Evolutionary conservation across 371 early-diverging fungal genomes (phyloP).

Genomic region (Mucor ambiguus): DNA sequence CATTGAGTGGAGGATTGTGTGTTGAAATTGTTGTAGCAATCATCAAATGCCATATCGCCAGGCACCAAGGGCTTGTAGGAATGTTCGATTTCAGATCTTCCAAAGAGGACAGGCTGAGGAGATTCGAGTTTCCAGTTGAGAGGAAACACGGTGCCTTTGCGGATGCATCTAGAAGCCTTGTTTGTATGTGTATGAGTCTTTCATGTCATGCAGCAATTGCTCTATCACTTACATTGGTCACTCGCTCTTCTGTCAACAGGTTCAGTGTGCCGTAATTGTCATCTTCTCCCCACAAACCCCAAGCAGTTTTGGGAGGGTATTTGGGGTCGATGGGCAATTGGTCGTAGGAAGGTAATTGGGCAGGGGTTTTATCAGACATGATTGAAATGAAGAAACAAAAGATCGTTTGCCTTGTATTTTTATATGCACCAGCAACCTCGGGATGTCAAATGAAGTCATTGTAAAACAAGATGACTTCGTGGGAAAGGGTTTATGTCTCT

Average conservation of each 20-base stretch:
- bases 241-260: conserved; percentile 35
- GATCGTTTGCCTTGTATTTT: not conserved
- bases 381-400: not conserved
- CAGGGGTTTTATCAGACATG: not conserved
- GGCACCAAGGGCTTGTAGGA: conserved; percentile 18
- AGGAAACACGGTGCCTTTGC: conserved; percentile 35
- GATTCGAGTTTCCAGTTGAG: conserved; percentile 46
- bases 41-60: conserved; percentile 32
- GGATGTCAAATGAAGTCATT: not conserved
- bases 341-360: conserved; percentile 24
- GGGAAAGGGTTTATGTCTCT: not conserved
- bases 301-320: conserved; percentile 34
- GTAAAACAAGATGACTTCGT: not conserved
- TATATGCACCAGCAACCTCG: not conserved
- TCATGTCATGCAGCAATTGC: not conserved
- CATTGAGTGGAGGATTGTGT: conserved; percentile 47
- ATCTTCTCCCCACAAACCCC: conserved; percentile 52
- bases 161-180: conserved; percentile 28
- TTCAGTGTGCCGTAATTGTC: conserved; percentile 53
- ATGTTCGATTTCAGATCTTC: conserved; percentile 29
- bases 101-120: conserved; percentile 31
- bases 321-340: conserved; percentile 25
- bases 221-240: conserved; percentile 30
- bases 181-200: not conserved
- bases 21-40: conserved; percentile 41